Percentiles rank a stretch among this genome's conserved stretches.
phyloP scores from a whole-genome alignment of 257 asterid species.

The Penstemon davidsonii region DNA sequence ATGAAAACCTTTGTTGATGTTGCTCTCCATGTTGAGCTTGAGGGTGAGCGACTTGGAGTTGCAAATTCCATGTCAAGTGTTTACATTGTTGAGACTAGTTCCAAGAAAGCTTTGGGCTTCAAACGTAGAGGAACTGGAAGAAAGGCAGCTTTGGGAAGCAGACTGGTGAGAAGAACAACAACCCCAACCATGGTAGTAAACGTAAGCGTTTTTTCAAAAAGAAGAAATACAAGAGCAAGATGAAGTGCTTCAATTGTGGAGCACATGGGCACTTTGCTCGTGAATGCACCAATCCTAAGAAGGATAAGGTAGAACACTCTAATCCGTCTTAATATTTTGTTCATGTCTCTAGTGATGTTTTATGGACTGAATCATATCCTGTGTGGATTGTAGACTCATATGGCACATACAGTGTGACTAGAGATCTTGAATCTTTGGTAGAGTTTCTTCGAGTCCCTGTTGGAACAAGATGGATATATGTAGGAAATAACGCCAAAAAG shows the following conservation, averaged over 20 bases:
- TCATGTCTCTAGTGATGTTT: neutral
- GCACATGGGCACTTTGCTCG: neutral
- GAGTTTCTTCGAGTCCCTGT: neutral
- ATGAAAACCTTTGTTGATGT: neutral
- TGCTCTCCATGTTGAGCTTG: neutral
- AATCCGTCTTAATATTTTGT: neutral
- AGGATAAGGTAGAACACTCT: neutral
- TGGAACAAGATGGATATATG: conserved; percentile 12
- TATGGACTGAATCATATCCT: neutral
- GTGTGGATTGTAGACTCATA: too few relatives aligned
- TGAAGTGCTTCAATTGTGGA: neutral
- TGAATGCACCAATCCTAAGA: neutral
- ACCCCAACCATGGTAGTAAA: too few relatives aligned
- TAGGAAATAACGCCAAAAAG: neutral
- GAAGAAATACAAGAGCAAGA: neutral
- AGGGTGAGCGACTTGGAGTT: conserved; percentile 5
- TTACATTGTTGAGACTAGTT: neutral
- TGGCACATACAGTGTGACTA: too few relatives aligned
- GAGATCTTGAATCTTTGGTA: too few relatives aligned
- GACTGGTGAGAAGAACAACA: too few relatives aligned
- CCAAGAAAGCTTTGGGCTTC: neutral
- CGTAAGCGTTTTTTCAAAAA: neutral
- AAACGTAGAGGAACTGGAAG: neutral
- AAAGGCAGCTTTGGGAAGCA: neutral
- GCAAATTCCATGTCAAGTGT: neutral